Conservation (phyloP, 208 protist species). For the Acanthamoeba healyi region DNA sequence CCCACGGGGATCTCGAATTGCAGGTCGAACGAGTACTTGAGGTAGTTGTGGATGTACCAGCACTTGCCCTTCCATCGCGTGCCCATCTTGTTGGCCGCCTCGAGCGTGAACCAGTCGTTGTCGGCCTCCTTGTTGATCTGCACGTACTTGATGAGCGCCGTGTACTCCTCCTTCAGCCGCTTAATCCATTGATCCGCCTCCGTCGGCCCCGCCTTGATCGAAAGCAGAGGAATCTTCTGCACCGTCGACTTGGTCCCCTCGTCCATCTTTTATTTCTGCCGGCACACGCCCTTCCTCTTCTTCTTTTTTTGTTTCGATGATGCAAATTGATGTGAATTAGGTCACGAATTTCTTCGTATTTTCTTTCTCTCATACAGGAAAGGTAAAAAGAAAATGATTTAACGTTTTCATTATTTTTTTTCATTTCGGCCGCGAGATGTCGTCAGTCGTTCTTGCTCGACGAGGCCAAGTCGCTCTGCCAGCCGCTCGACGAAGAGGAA, state of each 20-base stretch:
- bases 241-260: constrained; percentile 93
- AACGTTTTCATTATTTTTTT: too few relatives aligned
- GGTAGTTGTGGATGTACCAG: constrained; percentile 95
- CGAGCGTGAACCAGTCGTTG: constrained; percentile 97
- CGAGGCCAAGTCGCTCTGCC: too few relatives aligned
- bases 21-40: constrained; percentile 97
- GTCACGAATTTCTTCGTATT: too few relatives aligned
- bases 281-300: too few relatives aligned
- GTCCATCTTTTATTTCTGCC: too few relatives aligned
- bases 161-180: constrained; percentile 98
- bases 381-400: too few relatives aligned
- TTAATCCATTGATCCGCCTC: constrained; percentile 96
- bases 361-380: too few relatives aligned
- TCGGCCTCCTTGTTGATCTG: constrained; percentile 96
- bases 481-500: neutral
- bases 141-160: constrained; percentile 94
- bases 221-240: constrained; percentile 96
- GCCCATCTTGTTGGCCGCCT: constrained; percentile 94
- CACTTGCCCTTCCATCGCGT: constrained; percentile 97
- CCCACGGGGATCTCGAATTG: constrained; percentile 98
- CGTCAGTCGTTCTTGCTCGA: neutral
- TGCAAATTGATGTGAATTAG: too few relatives aligned
- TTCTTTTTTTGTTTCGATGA: too few relatives aligned
- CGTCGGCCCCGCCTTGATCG: constrained; percentile 95
- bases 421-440: too few relatives aligned